Percentiles rank a stretch among this genome's conserved stretches.
Evolutionary conservation across 306 rosid genomes (phyloP).

Genomic region (Carpinus viminea): DNA sequence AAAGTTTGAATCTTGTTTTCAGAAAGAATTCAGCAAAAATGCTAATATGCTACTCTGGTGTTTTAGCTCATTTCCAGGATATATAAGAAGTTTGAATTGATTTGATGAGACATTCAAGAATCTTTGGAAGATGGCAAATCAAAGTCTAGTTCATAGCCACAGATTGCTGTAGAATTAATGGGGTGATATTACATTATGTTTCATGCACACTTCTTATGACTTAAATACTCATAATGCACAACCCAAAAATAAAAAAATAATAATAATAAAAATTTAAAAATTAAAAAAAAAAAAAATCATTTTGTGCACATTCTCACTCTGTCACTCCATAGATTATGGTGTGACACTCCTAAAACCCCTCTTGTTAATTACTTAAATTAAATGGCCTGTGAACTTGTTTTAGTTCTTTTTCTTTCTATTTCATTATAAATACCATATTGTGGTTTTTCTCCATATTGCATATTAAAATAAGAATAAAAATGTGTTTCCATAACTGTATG

Average conservation of each 20-base stretch:
- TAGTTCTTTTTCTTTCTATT: not conserved
- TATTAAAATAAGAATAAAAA: not conserved
- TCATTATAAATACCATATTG: not conserved
- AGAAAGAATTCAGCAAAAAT: not conserved
- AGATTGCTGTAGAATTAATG: not conserved
- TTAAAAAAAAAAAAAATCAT: too few species aligned
- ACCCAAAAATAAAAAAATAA: too few species aligned
- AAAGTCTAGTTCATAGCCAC: not conserved
- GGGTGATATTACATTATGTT: not conserved
- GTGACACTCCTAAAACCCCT: not conserved
- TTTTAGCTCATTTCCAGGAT: not conserved
- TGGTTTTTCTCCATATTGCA: not conserved
- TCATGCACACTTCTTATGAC: not conserved
- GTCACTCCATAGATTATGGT: not conserved
- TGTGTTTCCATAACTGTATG: not conserved
- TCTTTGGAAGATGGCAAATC: not conserved
- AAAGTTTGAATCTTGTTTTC: not conserved
- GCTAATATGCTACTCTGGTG: not conserved
- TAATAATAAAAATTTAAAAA: too few species aligned
- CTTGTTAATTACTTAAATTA: not conserved
- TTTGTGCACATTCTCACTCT: not conserved
- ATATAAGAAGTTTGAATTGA: not conserved
- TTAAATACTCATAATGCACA: not conserved
- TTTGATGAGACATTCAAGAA: not conserved
- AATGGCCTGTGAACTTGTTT: not conserved